Conservation (phyloP, 1,284 basidiomycete species). For the Rhizoctonia solani region DNA sequence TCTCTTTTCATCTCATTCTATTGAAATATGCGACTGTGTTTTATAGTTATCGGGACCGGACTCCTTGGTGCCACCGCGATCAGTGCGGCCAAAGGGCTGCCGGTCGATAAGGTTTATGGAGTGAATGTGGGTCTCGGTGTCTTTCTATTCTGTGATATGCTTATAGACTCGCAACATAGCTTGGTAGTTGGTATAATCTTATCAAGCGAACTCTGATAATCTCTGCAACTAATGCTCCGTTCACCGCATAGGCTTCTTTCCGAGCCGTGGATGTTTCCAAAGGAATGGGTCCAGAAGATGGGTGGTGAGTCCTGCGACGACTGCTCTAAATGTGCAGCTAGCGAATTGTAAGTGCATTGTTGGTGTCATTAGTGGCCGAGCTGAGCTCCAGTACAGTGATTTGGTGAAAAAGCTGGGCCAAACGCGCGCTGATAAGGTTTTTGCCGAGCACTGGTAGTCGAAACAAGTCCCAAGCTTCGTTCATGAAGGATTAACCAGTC, state of each 20-base stretch:
- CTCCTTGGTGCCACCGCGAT: not conserved
- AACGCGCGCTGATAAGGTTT: conserved; percentile 60
- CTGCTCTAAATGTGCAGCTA: conserved; percentile 60
- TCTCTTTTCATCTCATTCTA: not conserved
- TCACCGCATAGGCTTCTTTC: conserved; percentile 54
- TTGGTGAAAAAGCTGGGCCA: conserved; percentile 56
- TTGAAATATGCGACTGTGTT: not conserved
- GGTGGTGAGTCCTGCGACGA: conserved; percentile 59
- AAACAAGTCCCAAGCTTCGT: not conserved
- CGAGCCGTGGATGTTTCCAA: conserved; percentile 68
- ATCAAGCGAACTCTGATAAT: not conserved
- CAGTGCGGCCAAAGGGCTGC: not conserved
- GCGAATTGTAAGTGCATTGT: conserved; percentile 56
- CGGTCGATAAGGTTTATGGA: conserved; percentile 58
- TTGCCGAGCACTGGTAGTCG: conserved; percentile 65
- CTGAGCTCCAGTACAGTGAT: not conserved
- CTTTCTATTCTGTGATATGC: not conserved
- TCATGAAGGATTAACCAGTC: not conserved
- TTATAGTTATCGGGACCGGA: not conserved
- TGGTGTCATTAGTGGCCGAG: not conserved
- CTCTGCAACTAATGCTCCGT: not conserved
- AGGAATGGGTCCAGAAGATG: conserved; percentile 68
- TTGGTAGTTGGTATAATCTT: conserved; percentile 44
- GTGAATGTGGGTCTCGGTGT: conserved; percentile 50
- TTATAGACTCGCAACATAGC: not conserved